phyloP scores from a whole-genome alignment of 257 asterid species.

The Plectranthus barbatus region DNA sequence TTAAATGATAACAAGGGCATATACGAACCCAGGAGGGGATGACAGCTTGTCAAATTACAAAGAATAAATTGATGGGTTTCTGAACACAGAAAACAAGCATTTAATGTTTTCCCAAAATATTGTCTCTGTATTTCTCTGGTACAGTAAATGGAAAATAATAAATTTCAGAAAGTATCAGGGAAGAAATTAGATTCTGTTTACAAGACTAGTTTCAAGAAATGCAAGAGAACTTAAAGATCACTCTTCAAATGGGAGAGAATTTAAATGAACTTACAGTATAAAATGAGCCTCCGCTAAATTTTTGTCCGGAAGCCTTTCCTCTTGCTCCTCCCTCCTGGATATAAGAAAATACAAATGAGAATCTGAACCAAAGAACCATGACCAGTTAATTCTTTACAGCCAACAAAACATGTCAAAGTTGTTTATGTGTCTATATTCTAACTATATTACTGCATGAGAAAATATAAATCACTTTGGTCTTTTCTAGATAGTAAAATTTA shows the following conservation, averaged over 20 bases:
- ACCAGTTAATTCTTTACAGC: not conserved
- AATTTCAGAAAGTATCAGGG: not conserved
- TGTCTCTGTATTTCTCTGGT: not conserved
- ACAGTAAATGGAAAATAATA: not conserved
- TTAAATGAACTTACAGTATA: constrained; percentile 44
- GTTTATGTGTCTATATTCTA: too few relatives aligned
- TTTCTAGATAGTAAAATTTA: too few relatives aligned
- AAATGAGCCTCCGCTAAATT: constrained; percentile 69
- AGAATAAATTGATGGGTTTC: not conserved
- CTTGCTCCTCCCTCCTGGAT: constrained; percentile 44
- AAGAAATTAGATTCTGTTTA: not conserved
- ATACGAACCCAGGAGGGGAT: not conserved
- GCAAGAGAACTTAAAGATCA: not conserved
- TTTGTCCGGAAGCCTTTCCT: constrained; percentile 52
- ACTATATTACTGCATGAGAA: too few relatives aligned
- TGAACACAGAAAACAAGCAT: not conserved
- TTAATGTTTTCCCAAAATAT: not conserved
- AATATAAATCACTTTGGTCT: too few relatives aligned
- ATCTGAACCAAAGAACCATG: not conserved
- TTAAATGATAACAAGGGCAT: not conserved
- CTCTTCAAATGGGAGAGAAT: constrained; percentile 15
- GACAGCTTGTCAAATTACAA: not conserved
- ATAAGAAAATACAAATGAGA: not conserved
- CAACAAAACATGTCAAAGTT: not conserved
- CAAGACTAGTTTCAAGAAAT: not conserved